Conservation (phyloP, 768 basidiomycete genomes). For the Neoboletus subvelutipes region DNA sequence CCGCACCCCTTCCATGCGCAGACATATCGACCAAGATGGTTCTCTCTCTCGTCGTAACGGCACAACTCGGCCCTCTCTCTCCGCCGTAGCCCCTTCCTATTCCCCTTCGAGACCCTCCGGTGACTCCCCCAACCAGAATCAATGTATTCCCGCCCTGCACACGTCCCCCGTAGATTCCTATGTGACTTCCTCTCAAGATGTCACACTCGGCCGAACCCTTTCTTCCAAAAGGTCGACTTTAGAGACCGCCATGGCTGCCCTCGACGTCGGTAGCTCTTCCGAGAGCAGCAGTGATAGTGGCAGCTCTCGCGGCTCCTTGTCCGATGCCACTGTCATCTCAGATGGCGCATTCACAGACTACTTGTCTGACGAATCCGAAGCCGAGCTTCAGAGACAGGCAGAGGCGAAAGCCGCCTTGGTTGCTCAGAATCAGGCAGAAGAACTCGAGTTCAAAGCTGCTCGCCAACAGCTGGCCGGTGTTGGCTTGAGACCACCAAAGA, state of each 20-base stretch:
- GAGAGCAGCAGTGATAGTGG: conserved; percentile 60
- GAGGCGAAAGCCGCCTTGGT: conserved; percentile 74
- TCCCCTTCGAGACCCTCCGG: conserved; percentile 22
- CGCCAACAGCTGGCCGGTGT: conserved; percentile 74
- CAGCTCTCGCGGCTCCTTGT: conserved; percentile 52
- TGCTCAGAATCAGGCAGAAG: conserved; percentile 79
- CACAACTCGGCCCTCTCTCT: conserved; percentile 46
- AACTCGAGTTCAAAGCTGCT: conserved; percentile 78
- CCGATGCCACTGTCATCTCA: conserved; percentile 77
- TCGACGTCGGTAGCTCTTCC: conserved; percentile 45
- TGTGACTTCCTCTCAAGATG: conserved; percentile 30
- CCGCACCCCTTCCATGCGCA: conserved; percentile 62
- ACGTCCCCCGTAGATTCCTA: conserved; percentile 24
- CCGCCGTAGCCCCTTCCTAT: conserved; percentile 37
- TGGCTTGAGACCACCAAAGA: conserved; percentile 72
- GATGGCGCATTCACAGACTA: conserved; percentile 91
- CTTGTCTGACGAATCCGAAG: conserved; percentile 90
- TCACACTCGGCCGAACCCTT: conserved; percentile 34
- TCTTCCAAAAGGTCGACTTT: conserved; percentile 33
- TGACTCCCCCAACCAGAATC: conserved; percentile 21
- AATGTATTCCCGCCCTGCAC: conserved; percentile 20
- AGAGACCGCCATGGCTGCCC: conserved; percentile 39
- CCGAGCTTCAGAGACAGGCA: conserved; percentile 82
- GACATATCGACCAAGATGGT: conserved; percentile 54
- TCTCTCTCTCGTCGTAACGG: conserved; percentile 47